phyloP scores from a whole-genome alignment of 805 yeast species.

The Danielia reshetovae region DNA sequence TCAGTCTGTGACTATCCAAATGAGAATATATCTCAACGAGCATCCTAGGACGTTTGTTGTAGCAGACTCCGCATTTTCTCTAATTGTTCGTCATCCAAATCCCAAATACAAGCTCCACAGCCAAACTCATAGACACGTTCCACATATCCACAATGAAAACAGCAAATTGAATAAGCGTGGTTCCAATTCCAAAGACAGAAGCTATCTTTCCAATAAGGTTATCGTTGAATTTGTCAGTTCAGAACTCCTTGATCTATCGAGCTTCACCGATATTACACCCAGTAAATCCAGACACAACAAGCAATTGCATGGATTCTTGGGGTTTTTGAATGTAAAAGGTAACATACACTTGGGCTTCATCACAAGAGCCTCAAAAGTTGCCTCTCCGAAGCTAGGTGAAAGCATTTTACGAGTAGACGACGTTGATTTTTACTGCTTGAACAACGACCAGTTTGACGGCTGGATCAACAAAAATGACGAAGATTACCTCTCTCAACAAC shows the following conservation, averaged over 20 bases:
- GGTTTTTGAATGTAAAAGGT: constrained; percentile 53
- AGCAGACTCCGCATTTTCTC: constrained; percentile 53
- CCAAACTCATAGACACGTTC: constrained; percentile 14
- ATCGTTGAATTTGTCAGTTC: constrained; percentile 52
- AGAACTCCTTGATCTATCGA: constrained; percentile 31
- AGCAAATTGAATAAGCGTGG: constrained; percentile 16
- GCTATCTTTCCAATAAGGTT: constrained; percentile 21
- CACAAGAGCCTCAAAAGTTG: constrained; percentile 51
- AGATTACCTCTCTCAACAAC: constrained; percentile 7
- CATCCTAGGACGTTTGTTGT: constrained; percentile 69
- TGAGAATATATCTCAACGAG: constrained; percentile 62
- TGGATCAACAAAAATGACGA: constrained; percentile 16
- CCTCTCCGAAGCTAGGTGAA: constrained; percentile 55
- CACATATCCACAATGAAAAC: constrained; percentile 18
- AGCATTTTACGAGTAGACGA: constrained; percentile 50
- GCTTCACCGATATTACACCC: constrained; percentile 43
- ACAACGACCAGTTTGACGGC: constrained; percentile 51
- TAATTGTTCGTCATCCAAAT: constrained; percentile 52
- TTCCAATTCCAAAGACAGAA: constrained; percentile 1
- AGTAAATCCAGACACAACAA: constrained; percentile 18
- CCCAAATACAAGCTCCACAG: constrained; percentile 23
- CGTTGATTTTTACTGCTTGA: constrained; percentile 63
- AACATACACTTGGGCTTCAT: constrained; percentile 56
- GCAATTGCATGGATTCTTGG: constrained; percentile 54
- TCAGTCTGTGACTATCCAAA: too few relatives aligned